Evolutionary conservation across 331 rosid genomes (phyloP).

Genomic region (Malus hybrid): DNA sequence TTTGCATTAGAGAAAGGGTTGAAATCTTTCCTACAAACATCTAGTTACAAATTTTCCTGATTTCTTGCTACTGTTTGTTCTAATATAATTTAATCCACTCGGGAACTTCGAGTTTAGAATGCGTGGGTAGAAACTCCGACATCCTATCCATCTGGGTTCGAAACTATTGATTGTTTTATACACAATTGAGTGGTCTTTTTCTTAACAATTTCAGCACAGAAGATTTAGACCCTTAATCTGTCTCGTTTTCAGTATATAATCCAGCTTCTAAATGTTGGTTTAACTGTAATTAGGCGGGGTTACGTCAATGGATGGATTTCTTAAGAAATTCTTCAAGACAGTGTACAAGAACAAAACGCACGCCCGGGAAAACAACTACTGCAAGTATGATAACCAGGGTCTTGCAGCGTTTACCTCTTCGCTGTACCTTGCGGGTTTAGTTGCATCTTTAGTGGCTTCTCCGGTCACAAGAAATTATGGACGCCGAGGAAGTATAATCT

Average conservation of each 20-base stretch:
- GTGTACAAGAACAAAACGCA: conserved; percentile 51
- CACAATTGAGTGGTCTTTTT: too few species aligned
- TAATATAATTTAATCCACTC: too few species aligned
- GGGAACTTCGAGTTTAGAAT: too few species aligned
- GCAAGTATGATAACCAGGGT: conserved; percentile 82
- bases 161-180: too few species aligned
- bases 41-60: too few species aligned
- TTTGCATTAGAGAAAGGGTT: too few species aligned
- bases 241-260: too few species aligned
- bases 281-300: conserved; percentile 64
- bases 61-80: too few species aligned
- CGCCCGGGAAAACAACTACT: conserved; percentile 82
- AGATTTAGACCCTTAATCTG: not conserved
- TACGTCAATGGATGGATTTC: conserved; percentile 93
- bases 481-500: conserved; percentile 54
- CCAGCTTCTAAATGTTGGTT: not conserved
- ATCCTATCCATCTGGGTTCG: too few species aligned
- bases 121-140: too few species aligned
- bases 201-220: too few species aligned
- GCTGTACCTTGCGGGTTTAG: conserved; percentile 78
- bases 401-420: conserved; percentile 93
- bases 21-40: too few species aligned
- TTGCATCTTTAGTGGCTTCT: conserved; percentile 75
- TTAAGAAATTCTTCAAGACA: conserved; percentile 56
- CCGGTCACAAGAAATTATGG: conserved; percentile 75